phyloP scores from a whole-genome alignment of 148 eudicot genomes.

The Cornus florida region DNA sequence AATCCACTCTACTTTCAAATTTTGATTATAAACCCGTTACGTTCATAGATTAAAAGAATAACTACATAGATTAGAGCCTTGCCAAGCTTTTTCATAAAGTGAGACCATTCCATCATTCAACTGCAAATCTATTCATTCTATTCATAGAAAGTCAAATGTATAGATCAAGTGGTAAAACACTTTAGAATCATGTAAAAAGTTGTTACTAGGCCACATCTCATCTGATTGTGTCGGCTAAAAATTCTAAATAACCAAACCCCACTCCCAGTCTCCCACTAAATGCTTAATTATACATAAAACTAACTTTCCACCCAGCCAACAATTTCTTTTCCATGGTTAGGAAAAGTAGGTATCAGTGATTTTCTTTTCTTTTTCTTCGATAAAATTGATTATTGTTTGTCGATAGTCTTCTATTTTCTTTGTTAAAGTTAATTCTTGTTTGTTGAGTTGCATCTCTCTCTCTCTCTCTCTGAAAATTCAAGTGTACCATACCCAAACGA shows the following conservation, averaged over 20 bases:
- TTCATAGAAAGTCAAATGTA: too few species aligned
- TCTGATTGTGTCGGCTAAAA: conserved; percentile 9
- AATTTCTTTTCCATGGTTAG: not conserved
- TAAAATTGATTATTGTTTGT: not conserved
- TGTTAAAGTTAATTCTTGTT: not conserved
- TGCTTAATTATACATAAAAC: not conserved
- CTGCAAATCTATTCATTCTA: too few species aligned
- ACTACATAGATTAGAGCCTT: too few species aligned
- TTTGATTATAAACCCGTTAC: too few species aligned
- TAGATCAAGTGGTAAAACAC: too few species aligned
- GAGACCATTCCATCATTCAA: too few species aligned
- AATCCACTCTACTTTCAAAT: too few species aligned
- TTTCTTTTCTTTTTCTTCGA: conserved; percentile 12
- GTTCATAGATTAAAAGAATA: too few species aligned
- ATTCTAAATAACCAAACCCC: conserved; percentile 6
- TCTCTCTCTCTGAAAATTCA: not conserved
- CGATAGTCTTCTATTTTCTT: not conserved
- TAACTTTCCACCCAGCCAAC: not conserved
- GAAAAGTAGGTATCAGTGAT: not conserved
- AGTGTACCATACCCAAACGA: not conserved
- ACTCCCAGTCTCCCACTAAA: conserved; percentile 3
- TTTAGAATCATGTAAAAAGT: not conserved
- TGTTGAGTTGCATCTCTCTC: not conserved
- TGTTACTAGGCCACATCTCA: not conserved
- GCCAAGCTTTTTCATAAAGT: too few species aligned